Base-by-base conservation (phyloP, 2,329 filamentous ascomycete species). In the Parafenestella ontariensis region DNA sequence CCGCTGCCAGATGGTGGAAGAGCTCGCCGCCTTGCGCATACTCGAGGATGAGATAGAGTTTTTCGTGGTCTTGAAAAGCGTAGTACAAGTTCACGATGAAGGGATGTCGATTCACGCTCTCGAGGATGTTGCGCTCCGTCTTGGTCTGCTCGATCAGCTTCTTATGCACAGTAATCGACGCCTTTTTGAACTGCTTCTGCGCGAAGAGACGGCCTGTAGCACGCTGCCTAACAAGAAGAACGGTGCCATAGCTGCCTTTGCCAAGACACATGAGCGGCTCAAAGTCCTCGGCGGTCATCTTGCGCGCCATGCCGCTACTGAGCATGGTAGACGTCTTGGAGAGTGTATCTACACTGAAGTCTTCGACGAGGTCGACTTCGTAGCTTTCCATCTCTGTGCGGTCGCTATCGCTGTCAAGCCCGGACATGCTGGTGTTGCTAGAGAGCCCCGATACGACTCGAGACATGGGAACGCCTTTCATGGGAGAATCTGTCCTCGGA, bases 51-150 rank as follows among this genome's bases (percentile, higher is more conserved):
- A 99, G 82, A 73, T 99, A 99, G 29, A 99, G 86, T 79, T 96
- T 97, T 81, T 97, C 93, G 64, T 92, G 92, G 71, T 99, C 95
- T 77, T 99, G 95, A 77, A 99, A 99, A 20, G 95, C 95, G 70
- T 99, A 99, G 78, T 91, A 99, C 17, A 99, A 85, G 78, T 98
- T 98, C 62, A 99, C 95, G 43, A 99, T 93, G 73, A 99, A 99
- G 0, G 95, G 94, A 75, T 99, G 95, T 29, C 93, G 86, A 77
- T 96, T 98, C 76, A 99, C 91, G 55, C 91, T 96, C 79, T 99
- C 95, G 46, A 99, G 83, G 49, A 99, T 96, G 67, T 89, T 88
- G 45, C 95, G 90, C 79, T 99, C 95, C 2, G 94, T 98, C 82
- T 96, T 96, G 52, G 95, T 98, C 80, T 98, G 95, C 78, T 98